Conservation (phyloP, 192 early-diverging fungal genomes). For the Umbelopsis ramanniana region DNA sequence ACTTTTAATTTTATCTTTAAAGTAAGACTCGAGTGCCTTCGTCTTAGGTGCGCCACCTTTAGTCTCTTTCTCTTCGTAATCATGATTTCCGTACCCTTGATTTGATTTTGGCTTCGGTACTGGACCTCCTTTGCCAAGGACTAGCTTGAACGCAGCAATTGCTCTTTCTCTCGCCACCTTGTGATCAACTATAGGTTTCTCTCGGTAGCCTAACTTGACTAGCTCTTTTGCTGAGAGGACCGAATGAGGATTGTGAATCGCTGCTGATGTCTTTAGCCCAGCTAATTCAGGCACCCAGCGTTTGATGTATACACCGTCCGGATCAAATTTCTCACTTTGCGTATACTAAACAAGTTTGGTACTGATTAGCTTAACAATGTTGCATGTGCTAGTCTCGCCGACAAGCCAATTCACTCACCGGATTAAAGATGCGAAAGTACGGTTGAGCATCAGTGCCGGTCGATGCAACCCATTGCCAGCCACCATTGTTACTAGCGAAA, state of each 20-base stretch:
- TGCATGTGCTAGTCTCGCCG: neutral
- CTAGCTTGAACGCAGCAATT: slow-evolving; percentile 53
- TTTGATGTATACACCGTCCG: slow-evolving; percentile 58
- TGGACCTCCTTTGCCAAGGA: slow-evolving; percentile 13
- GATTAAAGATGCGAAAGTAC: slow-evolving; percentile 73
- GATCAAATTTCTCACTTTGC: slow-evolving; percentile 62
- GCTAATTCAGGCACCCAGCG: slow-evolving; percentile 67
- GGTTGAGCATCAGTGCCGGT: slow-evolving; percentile 74
- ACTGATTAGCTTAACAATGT: neutral
- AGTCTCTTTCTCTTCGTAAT: neutral
- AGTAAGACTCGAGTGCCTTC: too few relatives aligned
- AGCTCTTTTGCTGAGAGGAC: slow-evolving; percentile 43
- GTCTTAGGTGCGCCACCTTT: neutral
- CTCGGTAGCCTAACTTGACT: slow-evolving; percentile 49
- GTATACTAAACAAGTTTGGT: neutral
- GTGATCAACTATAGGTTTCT: slow-evolving; percentile 70
- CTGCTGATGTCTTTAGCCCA: slow-evolving; percentile 38
- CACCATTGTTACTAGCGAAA: slow-evolving; percentile 70
- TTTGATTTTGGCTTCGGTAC: neutral
- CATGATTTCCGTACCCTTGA: neutral
- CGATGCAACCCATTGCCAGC: slow-evolving; percentile 70
- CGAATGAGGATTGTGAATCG: slow-evolving; percentile 60
- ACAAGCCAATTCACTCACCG: slow-evolving; percentile 22
- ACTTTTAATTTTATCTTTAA: too few relatives aligned
- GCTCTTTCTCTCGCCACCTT: slow-evolving; percentile 52